Evolutionary conservation across 164 flowering plant genomes (phyloP).

Genomic region (grape (Vitis vinifera)): DNA sequence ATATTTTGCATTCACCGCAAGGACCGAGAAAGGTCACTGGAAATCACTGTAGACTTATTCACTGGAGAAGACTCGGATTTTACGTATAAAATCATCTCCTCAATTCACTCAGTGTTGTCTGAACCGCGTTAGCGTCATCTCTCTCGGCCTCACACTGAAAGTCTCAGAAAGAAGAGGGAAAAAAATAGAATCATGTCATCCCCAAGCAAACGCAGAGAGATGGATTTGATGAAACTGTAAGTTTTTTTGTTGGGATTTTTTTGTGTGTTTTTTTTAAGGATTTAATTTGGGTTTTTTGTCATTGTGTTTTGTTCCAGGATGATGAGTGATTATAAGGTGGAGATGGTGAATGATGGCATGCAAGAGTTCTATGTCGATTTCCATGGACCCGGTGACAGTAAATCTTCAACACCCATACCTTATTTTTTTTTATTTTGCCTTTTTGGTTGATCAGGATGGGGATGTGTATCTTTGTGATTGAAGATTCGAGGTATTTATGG

Average conservation of each 20-base stretch:
- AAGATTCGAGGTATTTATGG: not conserved
- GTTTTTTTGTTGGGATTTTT: not conserved
- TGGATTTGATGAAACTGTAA: constrained; percentile 89
- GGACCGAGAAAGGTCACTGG: too few species aligned
- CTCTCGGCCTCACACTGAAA: not conserved
- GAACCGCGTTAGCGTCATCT: constrained; percentile 13
- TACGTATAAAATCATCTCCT: not conserved
- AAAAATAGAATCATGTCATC: constrained; percentile 52
- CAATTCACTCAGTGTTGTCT: constrained; percentile 18
- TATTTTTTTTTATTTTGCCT: not conserved
- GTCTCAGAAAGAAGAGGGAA: not conserved
- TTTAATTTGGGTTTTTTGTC: too few species aligned
- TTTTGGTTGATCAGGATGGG: not conserved
- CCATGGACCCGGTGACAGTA: constrained; percentile 91
- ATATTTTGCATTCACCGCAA: too few species aligned
- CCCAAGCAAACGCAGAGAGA: constrained; percentile 79
- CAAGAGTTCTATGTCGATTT: constrained; percentile 91
- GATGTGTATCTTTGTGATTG: not conserved
- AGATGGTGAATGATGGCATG: constrained; percentile 95
- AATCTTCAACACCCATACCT: constrained; percentile 26
- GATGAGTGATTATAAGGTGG: constrained; percentile 89
- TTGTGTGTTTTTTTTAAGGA: not conserved
- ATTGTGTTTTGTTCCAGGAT: constrained; percentile 36
- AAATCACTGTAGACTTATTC: too few species aligned
- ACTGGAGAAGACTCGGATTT: too few species aligned